Conservation (phyloP, 306 rosid species). For the Ceratonia siliqua region DNA sequence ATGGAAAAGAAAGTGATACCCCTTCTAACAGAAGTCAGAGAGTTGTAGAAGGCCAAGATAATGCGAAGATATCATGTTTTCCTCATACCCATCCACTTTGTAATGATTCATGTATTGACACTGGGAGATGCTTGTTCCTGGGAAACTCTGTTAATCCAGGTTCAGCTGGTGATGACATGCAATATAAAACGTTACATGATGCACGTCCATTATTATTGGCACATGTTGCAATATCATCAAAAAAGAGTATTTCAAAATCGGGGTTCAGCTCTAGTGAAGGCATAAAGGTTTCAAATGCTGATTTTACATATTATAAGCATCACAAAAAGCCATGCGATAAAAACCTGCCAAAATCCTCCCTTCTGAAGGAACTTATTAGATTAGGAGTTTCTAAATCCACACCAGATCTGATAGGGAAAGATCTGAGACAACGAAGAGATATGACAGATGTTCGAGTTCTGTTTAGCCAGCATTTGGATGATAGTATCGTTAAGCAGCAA, state of each 20-base stretch:
- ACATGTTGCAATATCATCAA: constrained; percentile 36
- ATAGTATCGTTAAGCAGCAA: constrained; percentile 68
- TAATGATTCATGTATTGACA: constrained; percentile 27
- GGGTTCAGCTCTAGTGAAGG: constrained; percentile 33
- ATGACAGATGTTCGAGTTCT: constrained; percentile 67
- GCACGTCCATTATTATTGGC: constrained; percentile 35
- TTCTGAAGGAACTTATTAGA: constrained; percentile 54
- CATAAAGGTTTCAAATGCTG: constrained; percentile 31
- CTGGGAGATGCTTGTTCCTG: constrained; percentile 26
- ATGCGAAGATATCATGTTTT: constrained; percentile 36
- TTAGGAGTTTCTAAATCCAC: constrained; percentile 47
- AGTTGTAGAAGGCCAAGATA: constrained; percentile 23
- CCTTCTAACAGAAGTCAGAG: constrained; percentile 23
- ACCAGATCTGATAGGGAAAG: constrained; percentile 38
- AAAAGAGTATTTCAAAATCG: constrained; percentile 26
- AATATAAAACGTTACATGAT: constrained; percentile 16
- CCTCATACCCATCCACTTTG: constrained; percentile 1
- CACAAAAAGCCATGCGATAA: constrained; percentile 41
- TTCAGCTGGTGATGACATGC: constrained; percentile 26
- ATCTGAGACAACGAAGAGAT: constrained; percentile 75
- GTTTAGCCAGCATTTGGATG: constrained; percentile 84
- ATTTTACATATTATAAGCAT: constrained; percentile 22
- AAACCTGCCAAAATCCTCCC: constrained; percentile 48
- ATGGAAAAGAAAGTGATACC: constrained; percentile 44
- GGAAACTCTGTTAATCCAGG: constrained; percentile 22